A percentile compares a stretch with the other conserved stretches of the same genome.
These are phyloP conservation scores for Grigorovia yakushimaensis DNA, from an alignment of 805 yeast species.

Conservation along the genomic window DNA sequence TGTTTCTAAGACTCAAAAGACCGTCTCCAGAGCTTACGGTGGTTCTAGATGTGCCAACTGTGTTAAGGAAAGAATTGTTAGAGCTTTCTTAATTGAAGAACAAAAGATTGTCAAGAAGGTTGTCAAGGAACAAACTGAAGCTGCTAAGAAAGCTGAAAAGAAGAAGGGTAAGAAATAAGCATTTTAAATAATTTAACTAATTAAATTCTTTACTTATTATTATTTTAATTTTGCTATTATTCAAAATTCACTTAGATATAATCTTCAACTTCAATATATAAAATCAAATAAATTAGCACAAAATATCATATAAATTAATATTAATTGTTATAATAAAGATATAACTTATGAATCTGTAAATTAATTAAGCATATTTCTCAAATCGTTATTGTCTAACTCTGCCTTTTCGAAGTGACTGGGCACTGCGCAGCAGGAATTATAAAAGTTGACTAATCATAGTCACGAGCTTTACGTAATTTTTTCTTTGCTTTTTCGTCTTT, in stretches of 20 bases:
- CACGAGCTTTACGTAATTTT: no score
- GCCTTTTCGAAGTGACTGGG: no score
- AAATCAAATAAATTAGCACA: background rate
- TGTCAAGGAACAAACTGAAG: constrained; percentile 89
- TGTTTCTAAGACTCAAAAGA: constrained; percentile 92
- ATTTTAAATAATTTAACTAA: background rate
- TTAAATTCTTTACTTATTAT: background rate
- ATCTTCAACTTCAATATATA: background rate
- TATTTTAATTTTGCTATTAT: background rate
- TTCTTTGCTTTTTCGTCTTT: no score
- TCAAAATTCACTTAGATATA: constrained; percentile 1
- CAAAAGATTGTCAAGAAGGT: constrained; percentile 99
- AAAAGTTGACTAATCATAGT: no score
- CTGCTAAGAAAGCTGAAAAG: constrained; percentile 57
- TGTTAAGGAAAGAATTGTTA: constrained; percentile 98
- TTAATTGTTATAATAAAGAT: background rate
- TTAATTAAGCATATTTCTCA: no score
- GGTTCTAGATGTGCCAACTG: constrained; percentile 97
- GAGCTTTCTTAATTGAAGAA: constrained; percentile 99
- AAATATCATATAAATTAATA: background rate
- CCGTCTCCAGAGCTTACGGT: constrained; percentile 99
- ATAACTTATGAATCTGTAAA: background rate
- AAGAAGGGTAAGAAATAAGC: constrained; percentile 19
- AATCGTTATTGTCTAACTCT: no score
- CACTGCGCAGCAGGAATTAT: background rate